These are phyloP conservation scores for Quercus berberidifolia DNA, from an alignment of 306 rosid genomes.

Conservation along the genomic window DNA sequence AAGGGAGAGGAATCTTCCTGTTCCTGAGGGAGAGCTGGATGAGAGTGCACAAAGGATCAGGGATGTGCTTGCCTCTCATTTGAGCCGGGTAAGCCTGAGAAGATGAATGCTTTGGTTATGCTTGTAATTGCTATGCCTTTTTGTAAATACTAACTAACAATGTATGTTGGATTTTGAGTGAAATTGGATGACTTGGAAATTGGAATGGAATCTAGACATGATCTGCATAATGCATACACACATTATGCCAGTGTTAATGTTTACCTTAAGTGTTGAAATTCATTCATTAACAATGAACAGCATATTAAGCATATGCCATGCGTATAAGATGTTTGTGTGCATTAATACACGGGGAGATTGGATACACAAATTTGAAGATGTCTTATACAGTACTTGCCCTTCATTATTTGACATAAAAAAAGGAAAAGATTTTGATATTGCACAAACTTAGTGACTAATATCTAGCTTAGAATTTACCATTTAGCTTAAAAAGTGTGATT, in stretches of 20 bases:
- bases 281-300: not conserved
- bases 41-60: conserved; percentile 59
- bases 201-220: not conserved
- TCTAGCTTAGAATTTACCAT: not conserved
- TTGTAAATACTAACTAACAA: not conserved
- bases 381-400: not conserved
- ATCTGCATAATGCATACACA: not conserved
- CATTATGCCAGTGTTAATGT: not conserved
- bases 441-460: not conserved
- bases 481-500: not conserved
- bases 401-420: not conserved
- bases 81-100: conserved; percentile 53
- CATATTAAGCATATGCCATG: not conserved
- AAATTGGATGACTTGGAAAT: conserved; percentile 8
- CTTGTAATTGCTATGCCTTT: not conserved
- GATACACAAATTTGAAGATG: too few species aligned
- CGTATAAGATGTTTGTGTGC: not conserved
- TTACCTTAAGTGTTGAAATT: not conserved
- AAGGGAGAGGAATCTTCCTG: conserved; percentile 33
- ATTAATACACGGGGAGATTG: too few species aligned
- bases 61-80: conserved; percentile 65
- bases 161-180: not conserved
- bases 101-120: conserved; percentile 34
- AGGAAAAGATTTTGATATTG: not conserved
- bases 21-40: conserved; percentile 44